Percentiles rank a stretch among this genome's conserved stretches.
These are phyloP conservation scores for Acorus gramineus DNA, from an alignment of 106 monocot species.

Conservation along the genomic window DNA sequence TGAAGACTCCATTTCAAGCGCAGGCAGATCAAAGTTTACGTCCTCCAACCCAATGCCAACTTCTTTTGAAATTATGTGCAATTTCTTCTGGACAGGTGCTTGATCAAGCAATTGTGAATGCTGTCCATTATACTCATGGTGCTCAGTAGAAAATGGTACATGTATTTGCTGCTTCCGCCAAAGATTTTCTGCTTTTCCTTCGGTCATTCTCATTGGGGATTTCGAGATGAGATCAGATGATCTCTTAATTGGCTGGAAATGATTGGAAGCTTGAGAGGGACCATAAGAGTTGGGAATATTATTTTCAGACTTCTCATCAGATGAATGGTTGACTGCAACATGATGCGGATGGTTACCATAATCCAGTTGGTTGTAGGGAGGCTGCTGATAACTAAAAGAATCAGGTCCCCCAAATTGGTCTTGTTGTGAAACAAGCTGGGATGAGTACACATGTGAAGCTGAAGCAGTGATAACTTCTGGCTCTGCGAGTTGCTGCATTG, in stretches of 20 bases:
- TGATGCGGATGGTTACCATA: conserved; percentile 16
- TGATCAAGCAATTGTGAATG: not conserved
- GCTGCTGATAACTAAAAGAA: conserved; percentile 18
- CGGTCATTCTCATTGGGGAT: no score
- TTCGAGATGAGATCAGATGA: no score
- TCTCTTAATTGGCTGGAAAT: no score
- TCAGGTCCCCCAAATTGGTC: conserved; percentile 18
- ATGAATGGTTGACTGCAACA: conserved; percentile 9
- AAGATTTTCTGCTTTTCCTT: not conserved
- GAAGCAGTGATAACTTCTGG: conserved; percentile 19
- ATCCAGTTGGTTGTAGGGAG: conserved; percentile 14
- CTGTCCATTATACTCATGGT: not conserved
- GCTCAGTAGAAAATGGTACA: not conserved
- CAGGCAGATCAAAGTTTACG: conserved; percentile 1
- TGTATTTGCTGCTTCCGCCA: not conserved
- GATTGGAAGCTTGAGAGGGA: no score
- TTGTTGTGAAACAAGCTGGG: conserved; percentile 19
- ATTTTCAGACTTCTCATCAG: conserved; percentile 14
- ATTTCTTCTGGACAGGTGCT: conserved; percentile 15
- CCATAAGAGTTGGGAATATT: not conserved
- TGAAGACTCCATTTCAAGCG: conserved; percentile 8
- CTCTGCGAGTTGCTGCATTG: conserved; percentile 13
- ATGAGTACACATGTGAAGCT: conserved; percentile 14
- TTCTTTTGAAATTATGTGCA: conserved; percentile 8
- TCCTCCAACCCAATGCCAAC: not conserved